Evolutionary conservation across 2,329 filamentous ascomycete species (phyloP).

Genomic region (Diaporthe citrichinensis): DNA sequence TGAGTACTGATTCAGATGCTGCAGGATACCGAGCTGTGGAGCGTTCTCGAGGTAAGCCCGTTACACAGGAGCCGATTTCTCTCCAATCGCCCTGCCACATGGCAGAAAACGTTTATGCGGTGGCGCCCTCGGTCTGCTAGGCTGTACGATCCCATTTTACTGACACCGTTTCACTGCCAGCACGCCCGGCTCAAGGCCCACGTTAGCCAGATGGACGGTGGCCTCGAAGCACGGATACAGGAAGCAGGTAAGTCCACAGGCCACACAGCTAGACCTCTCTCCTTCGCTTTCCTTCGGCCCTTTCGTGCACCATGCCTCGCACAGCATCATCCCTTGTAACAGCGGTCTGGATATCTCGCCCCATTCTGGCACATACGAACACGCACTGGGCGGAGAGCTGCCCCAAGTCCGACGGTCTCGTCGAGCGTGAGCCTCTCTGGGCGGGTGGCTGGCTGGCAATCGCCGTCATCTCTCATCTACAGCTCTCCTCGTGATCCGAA

Average conservation of each 20-base stretch:
- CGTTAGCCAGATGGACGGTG: constrained; percentile 86
- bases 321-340: constrained; percentile 31
- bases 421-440: not conserved
- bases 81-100: constrained; percentile 43
- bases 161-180: constrained; percentile 55
- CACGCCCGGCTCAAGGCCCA: constrained; percentile 95
- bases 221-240: constrained; percentile 89
- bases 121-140: constrained; percentile 53
- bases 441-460: constrained; percentile 30
- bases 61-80: constrained; percentile 41
- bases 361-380: constrained; percentile 37
- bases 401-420: constrained; percentile 4
- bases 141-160: constrained; percentile 45
- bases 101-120: constrained; percentile 41
- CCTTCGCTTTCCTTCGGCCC: constrained; percentile 50
- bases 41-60: constrained; percentile 81
- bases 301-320: constrained; percentile 35
- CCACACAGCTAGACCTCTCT: constrained; percentile 36
- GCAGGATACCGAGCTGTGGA: constrained; percentile 93
- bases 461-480: constrained; percentile 41
- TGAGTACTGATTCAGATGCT: constrained; percentile 42
- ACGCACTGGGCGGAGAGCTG: constrained; percentile 32
- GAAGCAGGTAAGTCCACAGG: constrained; percentile 83
- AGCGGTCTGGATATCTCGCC: constrained; percentile 13
- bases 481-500: constrained; percentile 43